Evolutionary conservation across 2,329 filamentous ascomycete species (phyloP).

Genomic region (Xenoacremonium recifei): DNA sequence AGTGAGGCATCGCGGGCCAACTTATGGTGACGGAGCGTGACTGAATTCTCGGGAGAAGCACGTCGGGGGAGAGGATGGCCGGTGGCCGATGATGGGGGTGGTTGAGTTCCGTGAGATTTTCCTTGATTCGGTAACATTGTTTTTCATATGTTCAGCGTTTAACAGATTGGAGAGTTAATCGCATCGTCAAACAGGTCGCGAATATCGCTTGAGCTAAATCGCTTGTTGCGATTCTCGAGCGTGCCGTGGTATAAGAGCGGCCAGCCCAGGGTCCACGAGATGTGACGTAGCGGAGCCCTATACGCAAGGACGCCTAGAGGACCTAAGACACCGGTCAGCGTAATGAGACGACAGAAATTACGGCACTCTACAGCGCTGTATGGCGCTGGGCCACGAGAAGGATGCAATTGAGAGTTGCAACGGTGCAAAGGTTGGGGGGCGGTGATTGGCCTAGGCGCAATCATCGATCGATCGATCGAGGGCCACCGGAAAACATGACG

Average conservation of each 20-base stretch:
- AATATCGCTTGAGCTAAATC: background rate
- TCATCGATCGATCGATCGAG: slow-evolving; percentile 34
- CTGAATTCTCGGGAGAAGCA: slow-evolving; percentile 43
- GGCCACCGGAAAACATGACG: no score
- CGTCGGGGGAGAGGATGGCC: slow-evolving; percentile 45
- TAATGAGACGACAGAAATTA: no score
- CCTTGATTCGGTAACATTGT: slow-evolving; percentile 28
- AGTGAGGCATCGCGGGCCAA: slow-evolving; percentile 41
- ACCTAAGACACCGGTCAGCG: background rate
- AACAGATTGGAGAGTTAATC: background rate
- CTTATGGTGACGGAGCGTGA: slow-evolving; percentile 47
- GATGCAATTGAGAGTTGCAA: no score
- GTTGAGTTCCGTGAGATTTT: slow-evolving; percentile 22
- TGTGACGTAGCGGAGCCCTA: background rate
- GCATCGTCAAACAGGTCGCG: background rate
- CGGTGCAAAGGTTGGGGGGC: no score
- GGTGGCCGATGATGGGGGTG: slow-evolving; percentile 17
- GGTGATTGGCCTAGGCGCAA: slow-evolving; percentile 23
- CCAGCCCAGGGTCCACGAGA: no score
- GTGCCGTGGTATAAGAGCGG: no score
- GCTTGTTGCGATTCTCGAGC: no score
- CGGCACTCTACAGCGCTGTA: no score
- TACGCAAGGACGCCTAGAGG: background rate
- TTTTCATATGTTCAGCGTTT: slow-evolving; percentile 1
- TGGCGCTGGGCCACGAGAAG: no score